Evolutionary conservation across 768 basidiomycete species (phyloP).

Genomic region (Agrocybe chaxingu): DNA sequence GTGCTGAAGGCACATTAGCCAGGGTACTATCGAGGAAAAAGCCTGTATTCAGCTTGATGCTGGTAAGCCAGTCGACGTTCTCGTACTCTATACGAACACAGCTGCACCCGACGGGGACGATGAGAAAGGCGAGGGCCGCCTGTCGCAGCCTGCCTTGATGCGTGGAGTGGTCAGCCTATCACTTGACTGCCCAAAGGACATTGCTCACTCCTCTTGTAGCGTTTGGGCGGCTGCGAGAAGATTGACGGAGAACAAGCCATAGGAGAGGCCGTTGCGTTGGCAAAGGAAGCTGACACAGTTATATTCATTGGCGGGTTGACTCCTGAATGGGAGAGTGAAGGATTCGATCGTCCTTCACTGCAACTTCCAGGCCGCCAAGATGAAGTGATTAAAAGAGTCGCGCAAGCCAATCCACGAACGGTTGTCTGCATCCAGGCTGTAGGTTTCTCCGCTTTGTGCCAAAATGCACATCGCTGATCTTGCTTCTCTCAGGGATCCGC

Average conservation of each 20-base stretch:
- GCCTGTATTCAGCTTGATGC: conserved; percentile 43
- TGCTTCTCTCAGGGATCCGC: conserved; percentile 51
- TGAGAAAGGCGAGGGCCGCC: conserved; percentile 35
- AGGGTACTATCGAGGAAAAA: conserved; percentile 67
- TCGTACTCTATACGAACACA: conserved; percentile 68
- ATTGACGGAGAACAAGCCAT: conserved; percentile 58
- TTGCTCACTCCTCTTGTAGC: conserved; percentile 29
- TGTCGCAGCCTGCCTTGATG: conserved; percentile 67
- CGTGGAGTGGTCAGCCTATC: conserved; percentile 52
- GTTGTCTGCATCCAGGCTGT: conserved; percentile 64
- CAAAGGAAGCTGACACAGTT: conserved; percentile 51
- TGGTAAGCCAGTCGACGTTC: conserved; percentile 44
- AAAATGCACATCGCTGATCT: neutral
- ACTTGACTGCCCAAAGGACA: neutral
- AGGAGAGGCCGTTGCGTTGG: conserved; percentile 51
- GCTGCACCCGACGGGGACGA: conserved; percentile 43
- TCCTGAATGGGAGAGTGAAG: conserved; percentile 75
- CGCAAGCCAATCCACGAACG: conserved; percentile 52
- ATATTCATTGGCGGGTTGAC: conserved; percentile 59
- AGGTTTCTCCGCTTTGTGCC: conserved; percentile 16
- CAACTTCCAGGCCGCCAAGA: conserved; percentile 58
- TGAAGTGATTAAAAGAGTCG: conserved; percentile 51
- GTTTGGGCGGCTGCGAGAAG: conserved; percentile 66
- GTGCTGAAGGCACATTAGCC: conserved; percentile 25
- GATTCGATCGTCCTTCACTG: conserved; percentile 64